phyloP scores from a whole-genome alignment of 805 yeast species.

The Pichia deserticola region DNA sequence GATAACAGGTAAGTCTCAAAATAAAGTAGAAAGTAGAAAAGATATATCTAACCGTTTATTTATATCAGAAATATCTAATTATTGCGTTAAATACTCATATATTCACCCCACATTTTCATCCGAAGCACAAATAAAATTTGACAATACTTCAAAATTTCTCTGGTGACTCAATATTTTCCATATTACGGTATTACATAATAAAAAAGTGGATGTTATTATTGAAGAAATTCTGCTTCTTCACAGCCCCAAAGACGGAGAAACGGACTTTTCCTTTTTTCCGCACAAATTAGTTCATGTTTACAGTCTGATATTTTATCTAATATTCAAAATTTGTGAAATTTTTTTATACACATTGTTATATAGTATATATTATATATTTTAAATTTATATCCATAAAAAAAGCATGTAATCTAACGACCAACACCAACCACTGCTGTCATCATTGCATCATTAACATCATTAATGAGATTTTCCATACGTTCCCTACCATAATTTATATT shows the following conservation, averaged over 20 bases:
- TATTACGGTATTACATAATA: too few relatives aligned
- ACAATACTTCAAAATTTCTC: too few relatives aligned
- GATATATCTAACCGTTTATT: too few relatives aligned
- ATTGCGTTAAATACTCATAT: too few relatives aligned
- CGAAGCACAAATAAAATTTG: too few relatives aligned
- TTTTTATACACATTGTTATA: not conserved
- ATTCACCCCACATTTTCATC: not conserved
- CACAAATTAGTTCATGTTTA: too few relatives aligned
- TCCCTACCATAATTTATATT: constrained; percentile 26
- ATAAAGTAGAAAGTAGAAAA: not conserved
- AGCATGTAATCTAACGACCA: not conserved
- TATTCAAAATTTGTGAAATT: not conserved
- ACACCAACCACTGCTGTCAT: constrained; percentile 29
- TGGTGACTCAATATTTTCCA: too few relatives aligned
- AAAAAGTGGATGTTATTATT: too few relatives aligned
- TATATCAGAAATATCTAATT: too few relatives aligned
- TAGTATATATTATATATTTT: too few relatives aligned
- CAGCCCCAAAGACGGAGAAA: constrained; percentile 3
- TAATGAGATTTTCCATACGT: constrained; percentile 27
- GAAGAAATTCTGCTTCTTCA: not conserved
- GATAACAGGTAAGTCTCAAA: not conserved
- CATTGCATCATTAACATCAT: constrained; percentile 36
- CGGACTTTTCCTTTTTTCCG: not conserved
- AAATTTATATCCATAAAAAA: too few relatives aligned
- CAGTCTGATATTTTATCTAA: not conserved